phyloP scores from a whole-genome alignment of 306 rosid genomes.

The Oxytropis ochrocephala region DNA sequence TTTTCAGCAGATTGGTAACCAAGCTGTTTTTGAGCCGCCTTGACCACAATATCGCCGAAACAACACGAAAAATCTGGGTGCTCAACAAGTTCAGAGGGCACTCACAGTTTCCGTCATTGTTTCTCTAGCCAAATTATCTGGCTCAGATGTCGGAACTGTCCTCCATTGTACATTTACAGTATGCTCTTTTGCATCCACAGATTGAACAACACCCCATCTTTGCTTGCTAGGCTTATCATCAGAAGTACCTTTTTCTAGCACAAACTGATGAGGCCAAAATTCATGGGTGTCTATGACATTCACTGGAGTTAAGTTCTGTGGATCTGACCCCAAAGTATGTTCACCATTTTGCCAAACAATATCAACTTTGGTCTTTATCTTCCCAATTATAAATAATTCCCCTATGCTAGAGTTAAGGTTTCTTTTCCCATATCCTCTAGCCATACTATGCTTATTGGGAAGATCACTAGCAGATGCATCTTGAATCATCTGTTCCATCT shows the following conservation, averaged over 20 bases:
- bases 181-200: constrained; percentile 75
- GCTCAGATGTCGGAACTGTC: constrained; percentile 27
- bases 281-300: constrained; percentile 67
- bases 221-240: constrained; percentile 55
- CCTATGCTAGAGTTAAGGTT: constrained; percentile 29
- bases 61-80: constrained; percentile 78
- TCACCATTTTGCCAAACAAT: constrained; percentile 87
- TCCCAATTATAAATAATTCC: constrained; percentile 58
- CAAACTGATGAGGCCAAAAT: constrained; percentile 92
- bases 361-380: constrained; percentile 77
- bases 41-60: constrained; percentile 80
- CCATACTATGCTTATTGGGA: constrained; percentile 28
- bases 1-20: constrained; percentile 39
- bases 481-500: constrained; percentile 16
- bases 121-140: constrained; percentile 35
- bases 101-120: constrained; percentile 62
- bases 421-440: constrained; percentile 37
- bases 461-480: constrained; percentile 27
- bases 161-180: constrained; percentile 79
- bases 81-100: constrained; percentile 77
- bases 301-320: constrained; percentile 55
- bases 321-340: constrained; percentile 51
- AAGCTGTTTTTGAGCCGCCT: constrained; percentile 51
- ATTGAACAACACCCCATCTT: constrained; percentile 85
- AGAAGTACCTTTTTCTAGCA: constrained; percentile 62